Evolutionary conservation across 805 yeast species (phyloP).

Genomic region (Ascoidea asiatica): DNA sequence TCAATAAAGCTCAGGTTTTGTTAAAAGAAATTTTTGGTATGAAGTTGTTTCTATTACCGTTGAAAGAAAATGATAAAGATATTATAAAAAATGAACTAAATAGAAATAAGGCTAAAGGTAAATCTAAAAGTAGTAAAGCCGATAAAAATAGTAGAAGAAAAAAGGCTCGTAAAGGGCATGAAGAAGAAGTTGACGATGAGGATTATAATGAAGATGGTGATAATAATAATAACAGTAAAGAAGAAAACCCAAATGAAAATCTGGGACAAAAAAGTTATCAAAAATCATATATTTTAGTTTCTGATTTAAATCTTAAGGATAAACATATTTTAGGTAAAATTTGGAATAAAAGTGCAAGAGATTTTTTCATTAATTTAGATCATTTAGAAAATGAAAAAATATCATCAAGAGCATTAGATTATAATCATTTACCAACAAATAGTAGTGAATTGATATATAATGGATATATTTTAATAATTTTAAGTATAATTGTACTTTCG

Average conservation of each 20-base stretch:
- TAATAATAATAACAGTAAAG: neutral
- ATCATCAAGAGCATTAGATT: neutral
- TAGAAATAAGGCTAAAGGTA: neutral
- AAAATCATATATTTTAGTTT: conserved; percentile 3
- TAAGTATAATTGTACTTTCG: conserved; percentile 14
- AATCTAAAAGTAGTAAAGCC: neutral
- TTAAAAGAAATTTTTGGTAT: conserved; percentile 5
- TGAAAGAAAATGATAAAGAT: neutral
- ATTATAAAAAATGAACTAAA: neutral
- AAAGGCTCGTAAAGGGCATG: too few species aligned
- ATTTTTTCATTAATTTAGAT: conserved; percentile 3
- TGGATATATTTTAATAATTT: conserved; percentile 13
- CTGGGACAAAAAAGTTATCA: neutral
- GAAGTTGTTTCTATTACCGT: neutral
- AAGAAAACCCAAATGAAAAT: neutral
- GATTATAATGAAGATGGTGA: neutral
- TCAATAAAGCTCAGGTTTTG: conserved; percentile 5
- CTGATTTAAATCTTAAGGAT: neutral
- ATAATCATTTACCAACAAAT: conserved; percentile 4
- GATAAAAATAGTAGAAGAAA: neutral
- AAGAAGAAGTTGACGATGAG: neutral
- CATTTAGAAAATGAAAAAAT: neutral
- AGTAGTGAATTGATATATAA: conserved; percentile 11
- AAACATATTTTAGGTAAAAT: conserved; percentile 2
- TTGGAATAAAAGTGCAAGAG: conserved; percentile 5